These are phyloP conservation scores for Penicillium freii DNA, from an alignment of 2,329 filamentous ascomycete genomes.

Conservation along the genomic window DNA sequence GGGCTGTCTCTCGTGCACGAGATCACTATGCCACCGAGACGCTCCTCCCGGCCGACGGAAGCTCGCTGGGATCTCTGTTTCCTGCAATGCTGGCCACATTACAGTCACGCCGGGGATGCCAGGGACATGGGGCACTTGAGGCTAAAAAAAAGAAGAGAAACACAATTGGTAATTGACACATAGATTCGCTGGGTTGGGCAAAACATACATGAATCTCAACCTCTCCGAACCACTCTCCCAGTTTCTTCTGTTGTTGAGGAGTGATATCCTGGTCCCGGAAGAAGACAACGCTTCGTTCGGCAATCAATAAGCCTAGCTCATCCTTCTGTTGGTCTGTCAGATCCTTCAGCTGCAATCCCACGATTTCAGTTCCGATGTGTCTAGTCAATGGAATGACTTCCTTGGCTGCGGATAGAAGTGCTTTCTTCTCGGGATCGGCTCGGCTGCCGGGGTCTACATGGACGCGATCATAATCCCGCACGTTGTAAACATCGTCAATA, in stretches of 20 bases:
- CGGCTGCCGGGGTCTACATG: slow-evolving; percentile 62
- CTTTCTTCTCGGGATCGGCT: slow-evolving; percentile 64
- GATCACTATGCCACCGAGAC: slow-evolving; percentile 67
- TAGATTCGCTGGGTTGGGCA: slow-evolving; percentile 23
- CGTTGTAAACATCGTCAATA: slow-evolving; percentile 66
- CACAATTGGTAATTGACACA: background rate
- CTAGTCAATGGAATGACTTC: slow-evolving; percentile 62
- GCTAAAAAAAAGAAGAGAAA: slow-evolving; percentile 42
- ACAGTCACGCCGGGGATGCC: slow-evolving; percentile 64
- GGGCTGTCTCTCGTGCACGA: slow-evolving; percentile 69
- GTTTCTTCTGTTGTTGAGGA: slow-evolving; percentile 61
- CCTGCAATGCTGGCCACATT: slow-evolving; percentile 68
- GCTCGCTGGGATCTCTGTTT: slow-evolving; percentile 58
- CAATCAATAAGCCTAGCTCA: slow-evolving; percentile 61
- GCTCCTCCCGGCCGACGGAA: slow-evolving; percentile 68
- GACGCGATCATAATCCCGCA: slow-evolving; percentile 57
- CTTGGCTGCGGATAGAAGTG: slow-evolving; percentile 59
- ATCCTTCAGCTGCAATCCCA: slow-evolving; percentile 62
- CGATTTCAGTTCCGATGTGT: slow-evolving; percentile 64
- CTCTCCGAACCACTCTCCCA: slow-evolving; percentile 64
- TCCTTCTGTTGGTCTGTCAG: slow-evolving; percentile 59
- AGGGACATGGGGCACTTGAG: slow-evolving; percentile 69
- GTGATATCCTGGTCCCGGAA: slow-evolving; percentile 61
- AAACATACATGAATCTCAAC: slow-evolving; percentile 63
- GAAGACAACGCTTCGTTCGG: slow-evolving; percentile 65